phyloP scores from a whole-genome alignment of 2,329 filamentous ascomycete genomes.

The Pezicula rhizophila region DNA sequence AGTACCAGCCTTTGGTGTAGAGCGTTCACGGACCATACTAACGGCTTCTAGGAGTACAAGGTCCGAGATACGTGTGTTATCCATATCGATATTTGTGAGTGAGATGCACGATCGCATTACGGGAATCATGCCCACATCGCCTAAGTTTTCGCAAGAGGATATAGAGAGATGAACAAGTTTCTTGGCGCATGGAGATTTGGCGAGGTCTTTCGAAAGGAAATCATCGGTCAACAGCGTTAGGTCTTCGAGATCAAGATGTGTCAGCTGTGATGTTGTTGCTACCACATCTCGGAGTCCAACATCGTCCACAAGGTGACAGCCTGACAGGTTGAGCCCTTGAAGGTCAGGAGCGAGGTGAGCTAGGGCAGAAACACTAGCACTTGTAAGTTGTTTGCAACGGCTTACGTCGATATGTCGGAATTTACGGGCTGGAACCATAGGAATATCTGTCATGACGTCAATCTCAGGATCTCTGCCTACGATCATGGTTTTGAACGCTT shows the following conservation, averaged over 20 bases:
- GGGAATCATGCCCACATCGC: constrained; percentile 78
- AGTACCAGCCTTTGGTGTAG: constrained; percentile 22
- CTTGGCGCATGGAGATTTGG: constrained; percentile 67
- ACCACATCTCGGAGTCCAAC: constrained; percentile 66
- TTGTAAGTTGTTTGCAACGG: constrained; percentile 69
- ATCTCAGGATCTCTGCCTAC: constrained; percentile 71
- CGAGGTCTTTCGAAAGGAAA: constrained; percentile 64
- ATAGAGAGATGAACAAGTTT: constrained; percentile 75
- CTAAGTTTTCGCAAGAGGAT: constrained; percentile 81
- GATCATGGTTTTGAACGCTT: constrained; percentile 66
- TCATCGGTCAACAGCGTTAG: constrained; percentile 70
- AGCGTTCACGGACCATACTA: constrained; percentile 66
- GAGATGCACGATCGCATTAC: constrained; percentile 69
- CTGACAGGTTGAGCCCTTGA: constrained; percentile 77
- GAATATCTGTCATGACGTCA: constrained; percentile 71
- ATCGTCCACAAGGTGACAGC: constrained; percentile 70
- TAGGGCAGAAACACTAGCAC: constrained; percentile 62
- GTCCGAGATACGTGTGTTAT: constrained; percentile 89
- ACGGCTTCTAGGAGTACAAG: constrained; percentile 81
- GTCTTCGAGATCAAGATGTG: constrained; percentile 86
- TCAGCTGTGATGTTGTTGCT: constrained; percentile 68
- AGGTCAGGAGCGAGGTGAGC: constrained; percentile 71
- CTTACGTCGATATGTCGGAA: constrained; percentile 83
- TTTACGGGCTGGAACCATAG: constrained; percentile 69
- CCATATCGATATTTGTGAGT: constrained; percentile 72